phyloP scores from a whole-genome alignment of 306 rosid genomes.

The Benincasa hispida region DNA sequence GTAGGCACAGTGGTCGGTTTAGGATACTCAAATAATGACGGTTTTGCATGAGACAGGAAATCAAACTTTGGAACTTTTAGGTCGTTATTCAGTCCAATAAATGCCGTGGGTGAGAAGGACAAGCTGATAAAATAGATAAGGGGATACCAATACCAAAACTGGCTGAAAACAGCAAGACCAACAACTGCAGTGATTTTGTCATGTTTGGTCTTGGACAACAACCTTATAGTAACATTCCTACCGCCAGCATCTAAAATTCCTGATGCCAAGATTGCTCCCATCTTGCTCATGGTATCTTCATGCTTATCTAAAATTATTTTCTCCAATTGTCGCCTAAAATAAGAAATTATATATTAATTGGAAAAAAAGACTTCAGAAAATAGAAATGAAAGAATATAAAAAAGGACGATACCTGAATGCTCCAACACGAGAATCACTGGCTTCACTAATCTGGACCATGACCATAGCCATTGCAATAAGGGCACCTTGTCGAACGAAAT shows the following conservation, averaged over 20 bases:
- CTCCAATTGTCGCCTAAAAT: constrained; percentile 80
- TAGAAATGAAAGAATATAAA: not conserved
- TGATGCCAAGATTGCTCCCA: constrained; percentile 98
- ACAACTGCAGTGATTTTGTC: constrained; percentile 93
- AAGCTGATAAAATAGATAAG: constrained; percentile 85
- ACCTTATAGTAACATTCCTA: constrained; percentile 85
- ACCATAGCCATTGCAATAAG: constrained; percentile 99
- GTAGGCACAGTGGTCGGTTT: constrained; percentile 76
- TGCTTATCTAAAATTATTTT: constrained; percentile 95
- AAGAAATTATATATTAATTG: not conserved
- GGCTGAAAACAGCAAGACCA: constrained; percentile 99
- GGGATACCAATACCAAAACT: constrained; percentile 99
- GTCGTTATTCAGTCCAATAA: constrained; percentile 81
- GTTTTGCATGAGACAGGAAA: constrained; percentile 85
- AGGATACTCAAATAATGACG: constrained; percentile 90
- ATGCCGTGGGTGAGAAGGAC: constrained; percentile 87
- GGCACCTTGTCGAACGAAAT: constrained; percentile 97
- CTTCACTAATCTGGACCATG: constrained; percentile 92
- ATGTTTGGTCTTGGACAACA: constrained; percentile 90
- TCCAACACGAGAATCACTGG: constrained; percentile 95
- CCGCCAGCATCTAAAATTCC: constrained; percentile 99
- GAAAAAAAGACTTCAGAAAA: not conserved
- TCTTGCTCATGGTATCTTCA: constrained; percentile 99
- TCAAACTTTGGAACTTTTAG: constrained; percentile 85
- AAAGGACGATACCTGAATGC: constrained; percentile 51